Evolutionary conservation across 768 basidiomycete species (phyloP).

Genomic region (Macrolepiota albuminosa): DNA sequence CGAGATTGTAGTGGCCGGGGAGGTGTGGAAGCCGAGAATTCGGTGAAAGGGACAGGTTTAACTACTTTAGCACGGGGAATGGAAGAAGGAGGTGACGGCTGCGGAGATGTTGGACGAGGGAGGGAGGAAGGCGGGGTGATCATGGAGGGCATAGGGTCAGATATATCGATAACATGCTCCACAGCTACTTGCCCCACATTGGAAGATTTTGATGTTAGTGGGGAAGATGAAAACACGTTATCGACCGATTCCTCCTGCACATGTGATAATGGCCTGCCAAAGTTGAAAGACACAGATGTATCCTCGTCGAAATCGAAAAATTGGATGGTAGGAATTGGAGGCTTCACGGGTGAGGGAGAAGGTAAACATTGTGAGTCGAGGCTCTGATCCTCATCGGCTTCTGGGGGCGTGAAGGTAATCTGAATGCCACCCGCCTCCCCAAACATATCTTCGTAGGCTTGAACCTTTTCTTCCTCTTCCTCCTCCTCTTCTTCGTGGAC

Average conservation of each 20-base stretch:
- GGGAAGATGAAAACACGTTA: conserved; percentile 7
- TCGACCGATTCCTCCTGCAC: neutral
- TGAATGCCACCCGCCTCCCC: conserved; percentile 69
- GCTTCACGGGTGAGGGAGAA: conserved; percentile 22
- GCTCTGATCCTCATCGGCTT: conserved; percentile 29
- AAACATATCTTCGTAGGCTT: conserved; percentile 47
- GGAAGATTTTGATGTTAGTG: conserved; percentile 2
- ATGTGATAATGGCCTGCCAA: conserved; percentile 10
- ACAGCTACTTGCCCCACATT: conserved; percentile 1
- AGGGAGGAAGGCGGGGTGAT: conserved; percentile 28
- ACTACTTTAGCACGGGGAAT: conserved; percentile 39
- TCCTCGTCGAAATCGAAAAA: conserved; percentile 26
- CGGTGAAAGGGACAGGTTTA: conserved; percentile 27
- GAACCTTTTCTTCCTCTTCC: conserved; percentile 26
- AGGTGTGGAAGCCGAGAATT: conserved; percentile 28
- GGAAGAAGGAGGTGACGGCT: conserved; percentile 36
- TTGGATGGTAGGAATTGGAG: conserved; percentile 28
- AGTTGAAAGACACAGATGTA: conserved; percentile 12
- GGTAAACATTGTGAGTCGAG: conserved; percentile 24
- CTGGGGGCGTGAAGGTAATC: conserved; percentile 69
- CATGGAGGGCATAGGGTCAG: conserved; percentile 8
- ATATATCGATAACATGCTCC: neutral
- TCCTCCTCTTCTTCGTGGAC: conserved; percentile 46
- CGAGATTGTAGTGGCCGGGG: conserved; percentile 19
- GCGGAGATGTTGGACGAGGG: conserved; percentile 22